These are phyloP conservation scores for Penicillium desertorum DNA, from an alignment of 495 filamentous ascomycete genomes.

Conservation along the genomic window DNA sequence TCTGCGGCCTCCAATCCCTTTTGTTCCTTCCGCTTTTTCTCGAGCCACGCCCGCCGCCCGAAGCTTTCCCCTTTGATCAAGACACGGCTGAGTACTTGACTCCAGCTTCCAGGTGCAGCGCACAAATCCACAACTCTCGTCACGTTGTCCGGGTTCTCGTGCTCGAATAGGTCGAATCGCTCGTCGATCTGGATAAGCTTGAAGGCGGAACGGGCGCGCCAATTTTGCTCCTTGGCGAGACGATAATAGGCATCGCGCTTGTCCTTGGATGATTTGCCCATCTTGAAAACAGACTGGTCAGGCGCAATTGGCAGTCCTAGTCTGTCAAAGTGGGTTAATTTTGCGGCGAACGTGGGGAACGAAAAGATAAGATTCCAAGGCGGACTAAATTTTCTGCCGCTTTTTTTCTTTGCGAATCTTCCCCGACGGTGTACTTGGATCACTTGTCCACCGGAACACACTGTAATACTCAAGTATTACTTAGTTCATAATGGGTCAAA, in stretches of 20 bases:
- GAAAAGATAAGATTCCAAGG: conserved; percentile 42
- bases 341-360: conserved; percentile 31
- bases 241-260: conserved; percentile 98
- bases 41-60: conserved; percentile 78
- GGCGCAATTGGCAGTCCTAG: conserved; percentile 4
- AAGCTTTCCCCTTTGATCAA: conserved; percentile 91
- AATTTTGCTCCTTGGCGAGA: conserved; percentile 96
- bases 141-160: conserved; percentile 57
- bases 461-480: conserved; percentile 2
- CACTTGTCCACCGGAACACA: conserved; percentile 6
- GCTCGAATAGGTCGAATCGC: conserved; percentile 89
- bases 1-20: conserved; percentile 36
- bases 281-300: conserved; percentile 34
- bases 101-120: conserved; percentile 95
- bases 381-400: conserved; percentile 41
- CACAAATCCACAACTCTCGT: conserved; percentile 96
- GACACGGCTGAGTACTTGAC: conserved; percentile 88
- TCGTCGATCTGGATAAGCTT: conserved; percentile 96
- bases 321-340: conserved; percentile 21
- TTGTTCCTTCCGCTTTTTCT: conserved; percentile 63
- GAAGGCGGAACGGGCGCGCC: conserved; percentile 94
- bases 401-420: conserved; percentile 32
- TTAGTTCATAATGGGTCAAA: conserved; percentile 40
- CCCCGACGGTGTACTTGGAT: conserved; percentile 13
- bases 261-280: conserved; percentile 99